Percentiles rank a stretch among this genome's conserved stretches.
These are phyloP conservation scores for Podospora tetraspora DNA, from an alignment of 495 filamentous ascomycete genomes.

Conservation along the genomic window DNA sequence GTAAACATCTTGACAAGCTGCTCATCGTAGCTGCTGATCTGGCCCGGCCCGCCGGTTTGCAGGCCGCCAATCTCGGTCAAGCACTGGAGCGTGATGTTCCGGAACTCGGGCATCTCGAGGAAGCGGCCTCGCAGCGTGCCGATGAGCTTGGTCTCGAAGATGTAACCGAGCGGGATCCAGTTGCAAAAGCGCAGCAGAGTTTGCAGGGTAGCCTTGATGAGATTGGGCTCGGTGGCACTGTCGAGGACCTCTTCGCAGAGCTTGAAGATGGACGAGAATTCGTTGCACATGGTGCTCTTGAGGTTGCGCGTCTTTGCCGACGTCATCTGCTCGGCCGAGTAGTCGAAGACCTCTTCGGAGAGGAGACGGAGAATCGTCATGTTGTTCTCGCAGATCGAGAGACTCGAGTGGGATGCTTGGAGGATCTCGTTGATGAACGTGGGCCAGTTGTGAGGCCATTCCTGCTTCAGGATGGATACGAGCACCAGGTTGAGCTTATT, in stretches of 20 bases:
- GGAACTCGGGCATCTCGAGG: slow-evolving; percentile 83
- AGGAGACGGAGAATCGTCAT: slow-evolving; percentile 96
- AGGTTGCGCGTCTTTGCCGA: slow-evolving; percentile 90
- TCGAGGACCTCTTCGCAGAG: slow-evolving; percentile 90
- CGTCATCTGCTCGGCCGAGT: slow-evolving; percentile 97
- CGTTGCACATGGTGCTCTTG: slow-evolving; percentile 95
- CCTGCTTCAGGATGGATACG: slow-evolving; percentile 95
- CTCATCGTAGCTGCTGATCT: slow-evolving; percentile 77
- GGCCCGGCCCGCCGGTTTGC: slow-evolving; percentile 59
- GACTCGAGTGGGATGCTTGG: slow-evolving; percentile 83
- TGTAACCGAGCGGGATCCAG: slow-evolving; percentile 97
- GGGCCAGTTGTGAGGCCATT: slow-evolving; percentile 99
- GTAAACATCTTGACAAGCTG: slow-evolving; percentile 97
- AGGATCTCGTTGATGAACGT: slow-evolving; percentile 99
- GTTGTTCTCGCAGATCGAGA: slow-evolving; percentile 99
- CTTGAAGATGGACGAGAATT: slow-evolving; percentile 96
- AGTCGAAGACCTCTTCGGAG: slow-evolving; percentile 98
- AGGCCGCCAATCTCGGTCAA: slow-evolving; percentile 95
- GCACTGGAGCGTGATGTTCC: slow-evolving; percentile 93
- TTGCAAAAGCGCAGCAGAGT: slow-evolving; percentile 94
- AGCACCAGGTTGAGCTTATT: slow-evolving; percentile 98
- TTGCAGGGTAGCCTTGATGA: slow-evolving; percentile 91
- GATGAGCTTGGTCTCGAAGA: slow-evolving; percentile 96
- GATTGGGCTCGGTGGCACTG: slow-evolving; percentile 77
- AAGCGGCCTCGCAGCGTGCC: slow-evolving; percentile 88